A percentile compares a stretch with the other conserved stretches of the same genome.
These are phyloP conservation scores for Beverwykella pulmonaria DNA, from an alignment of 495 filamentous ascomycete species.

Conservation along the genomic window DNA sequence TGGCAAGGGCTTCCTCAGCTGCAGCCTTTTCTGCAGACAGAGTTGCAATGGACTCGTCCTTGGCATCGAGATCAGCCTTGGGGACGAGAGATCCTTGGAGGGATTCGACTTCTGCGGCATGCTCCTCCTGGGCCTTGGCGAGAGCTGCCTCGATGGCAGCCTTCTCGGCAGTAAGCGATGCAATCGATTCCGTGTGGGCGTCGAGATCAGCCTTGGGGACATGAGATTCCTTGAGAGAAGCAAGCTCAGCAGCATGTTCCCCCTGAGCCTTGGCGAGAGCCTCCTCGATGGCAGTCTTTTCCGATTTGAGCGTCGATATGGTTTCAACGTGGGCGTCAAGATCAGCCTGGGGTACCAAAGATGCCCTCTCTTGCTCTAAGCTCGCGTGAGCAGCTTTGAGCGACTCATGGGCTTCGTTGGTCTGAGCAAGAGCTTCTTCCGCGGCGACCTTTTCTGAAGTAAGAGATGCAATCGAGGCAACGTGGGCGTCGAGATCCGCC, in stretches of 20 bases:
- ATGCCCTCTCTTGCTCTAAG: not conserved
- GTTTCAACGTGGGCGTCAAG: slow-evolving; percentile 1
- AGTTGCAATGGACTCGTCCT: not conserved
- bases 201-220: not conserved
- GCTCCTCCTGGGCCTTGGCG: slow-evolving; percentile 2
- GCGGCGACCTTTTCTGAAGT: slow-evolving; percentile 15
- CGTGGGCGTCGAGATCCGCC: not conserved
- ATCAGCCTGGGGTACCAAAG: not conserved
- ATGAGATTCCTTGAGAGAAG: not conserved
- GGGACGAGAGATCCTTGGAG: not conserved
- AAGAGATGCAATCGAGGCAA: not conserved
- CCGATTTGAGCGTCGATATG: not conserved
- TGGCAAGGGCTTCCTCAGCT: not conserved
- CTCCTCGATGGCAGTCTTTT: slow-evolving; percentile 1
- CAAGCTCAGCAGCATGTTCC: slow-evolving; percentile 6
- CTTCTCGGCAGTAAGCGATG: slow-evolving; percentile 13
- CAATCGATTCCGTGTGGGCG: not conserved
- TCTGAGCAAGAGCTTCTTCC: slow-evolving; percentile 9
- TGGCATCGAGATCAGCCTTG: not conserved
- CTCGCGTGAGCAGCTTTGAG: not conserved
- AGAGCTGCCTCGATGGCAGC: slow-evolving; percentile 5
- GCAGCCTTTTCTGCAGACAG: not conserved
- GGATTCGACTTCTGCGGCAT: not conserved
- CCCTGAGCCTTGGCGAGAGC: slow-evolving; percentile 8
- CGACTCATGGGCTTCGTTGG: slow-evolving; percentile 5